These are phyloP conservation scores for Spencermartinsiella ligniputridi DNA, from an alignment of 1,139 yeast species.

Conservation along the genomic window DNA sequence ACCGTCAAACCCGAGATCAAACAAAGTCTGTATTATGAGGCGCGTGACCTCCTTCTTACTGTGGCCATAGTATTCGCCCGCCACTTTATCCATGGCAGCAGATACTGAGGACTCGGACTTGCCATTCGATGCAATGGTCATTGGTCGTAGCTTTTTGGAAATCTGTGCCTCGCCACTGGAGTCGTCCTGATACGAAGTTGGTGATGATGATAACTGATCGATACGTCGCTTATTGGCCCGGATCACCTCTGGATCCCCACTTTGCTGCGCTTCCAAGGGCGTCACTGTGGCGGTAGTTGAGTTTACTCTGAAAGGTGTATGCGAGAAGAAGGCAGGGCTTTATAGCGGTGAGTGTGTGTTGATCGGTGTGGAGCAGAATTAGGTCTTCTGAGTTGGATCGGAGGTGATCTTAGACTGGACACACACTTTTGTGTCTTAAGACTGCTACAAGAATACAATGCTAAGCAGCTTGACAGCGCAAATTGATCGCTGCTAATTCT, in stretches of 20 bases:
- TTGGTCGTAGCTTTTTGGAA: neutral
- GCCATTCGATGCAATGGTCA: slow-evolving; percentile 2
- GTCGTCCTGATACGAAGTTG: neutral
- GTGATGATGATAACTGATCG: neutral
- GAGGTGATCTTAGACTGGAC: no score
- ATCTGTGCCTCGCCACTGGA: neutral
- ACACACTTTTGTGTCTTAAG: no score
- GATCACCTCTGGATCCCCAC: slow-evolving; percentile 1
- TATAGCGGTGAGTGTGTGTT: no score
- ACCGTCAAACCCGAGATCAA: slow-evolving; percentile 44
- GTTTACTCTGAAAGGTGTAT: no score
- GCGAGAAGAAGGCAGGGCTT: no score
- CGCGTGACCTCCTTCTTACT: slow-evolving; percentile 44
- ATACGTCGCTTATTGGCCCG: slow-evolving; percentile 1
- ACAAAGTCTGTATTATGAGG: slow-evolving; percentile 45
- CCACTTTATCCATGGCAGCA: neutral
- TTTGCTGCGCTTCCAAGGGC: neutral
- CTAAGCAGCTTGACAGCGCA: no score
- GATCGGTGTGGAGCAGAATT: no score
- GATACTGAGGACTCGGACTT: neutral
- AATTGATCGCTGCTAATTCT: no score
- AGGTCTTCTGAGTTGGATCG: no score
- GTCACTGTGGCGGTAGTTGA: neutral
- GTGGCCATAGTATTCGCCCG: slow-evolving; percentile 24
- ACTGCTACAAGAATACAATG: no score